phyloP scores from a whole-genome alignment of 441 rosid species.

The Erodium chrysanthum region DNA sequence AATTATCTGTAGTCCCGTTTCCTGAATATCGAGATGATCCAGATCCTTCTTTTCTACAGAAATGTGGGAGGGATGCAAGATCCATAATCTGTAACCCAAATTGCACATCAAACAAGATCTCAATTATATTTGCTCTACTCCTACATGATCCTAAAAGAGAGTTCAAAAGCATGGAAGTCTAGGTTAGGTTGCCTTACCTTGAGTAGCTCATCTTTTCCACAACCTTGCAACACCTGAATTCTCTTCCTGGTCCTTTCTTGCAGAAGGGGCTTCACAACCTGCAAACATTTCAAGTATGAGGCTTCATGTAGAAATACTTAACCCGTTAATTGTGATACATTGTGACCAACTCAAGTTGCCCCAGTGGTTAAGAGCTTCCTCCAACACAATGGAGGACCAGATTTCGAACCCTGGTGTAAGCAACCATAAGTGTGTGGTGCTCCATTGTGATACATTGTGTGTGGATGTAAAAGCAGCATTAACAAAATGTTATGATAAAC shows the following conservation, averaged over 20 bases:
- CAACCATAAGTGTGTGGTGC: too few relatives aligned
- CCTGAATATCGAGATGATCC: slow-evolving; percentile 41
- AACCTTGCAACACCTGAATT: slow-evolving; percentile 55
- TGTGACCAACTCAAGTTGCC: too few relatives aligned
- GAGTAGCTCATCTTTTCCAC: slow-evolving; percentile 48
- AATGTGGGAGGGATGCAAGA: slow-evolving; percentile 50
- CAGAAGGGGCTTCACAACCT: slow-evolving; percentile 58
- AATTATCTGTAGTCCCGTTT: slow-evolving; percentile 35
- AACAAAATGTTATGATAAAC: slow-evolving; percentile 2
- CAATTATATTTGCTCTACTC: too few relatives aligned
- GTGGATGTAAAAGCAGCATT: too few relatives aligned
- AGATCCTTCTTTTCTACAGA: slow-evolving; percentile 61
- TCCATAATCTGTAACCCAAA: slow-evolving; percentile 46
- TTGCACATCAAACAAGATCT: background rate
- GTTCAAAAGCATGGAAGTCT: too few relatives aligned
- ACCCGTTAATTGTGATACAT: background rate
- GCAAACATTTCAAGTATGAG: slow-evolving; percentile 17
- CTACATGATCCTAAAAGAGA: too few relatives aligned
- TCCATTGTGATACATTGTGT: too few relatives aligned
- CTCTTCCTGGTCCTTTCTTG: slow-evolving; percentile 63
- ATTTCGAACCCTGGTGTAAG: too few relatives aligned
- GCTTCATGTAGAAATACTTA: background rate
- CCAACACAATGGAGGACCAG: too few relatives aligned
- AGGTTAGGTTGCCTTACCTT: slow-evolving; percentile 47
- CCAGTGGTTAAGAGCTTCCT: too few relatives aligned